Base-by-base conservation (phyloP, 768 basidiomycete genomes). In the Inosperma sp. region DNA sequence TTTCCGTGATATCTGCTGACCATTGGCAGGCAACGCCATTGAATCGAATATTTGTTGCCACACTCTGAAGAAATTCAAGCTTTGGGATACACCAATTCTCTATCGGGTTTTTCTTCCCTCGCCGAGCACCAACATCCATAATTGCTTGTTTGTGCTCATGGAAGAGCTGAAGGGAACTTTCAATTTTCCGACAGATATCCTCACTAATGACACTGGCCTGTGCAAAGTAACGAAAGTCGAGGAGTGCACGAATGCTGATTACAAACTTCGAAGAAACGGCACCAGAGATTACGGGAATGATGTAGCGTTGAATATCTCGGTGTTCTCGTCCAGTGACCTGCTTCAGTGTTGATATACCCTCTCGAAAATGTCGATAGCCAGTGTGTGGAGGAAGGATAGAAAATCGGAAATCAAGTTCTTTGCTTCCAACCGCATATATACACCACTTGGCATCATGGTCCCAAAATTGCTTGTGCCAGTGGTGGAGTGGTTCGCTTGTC, bases 291-390 rank as follows among this genome's bases (percentile, higher is more conserved):
- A 67, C 45, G 4, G 56, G 41, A 37, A 75, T 48, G 7, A 73
- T 52, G 13, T 61, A 66, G 3, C 60, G 41, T 49, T 75, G 64
- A 4, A 76, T 45, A 26, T 76, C 63, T 0, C 62, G 52, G 47
- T 74, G 69, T 23, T 74, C 71, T 5, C 62, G 42, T 1, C 72
- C 71, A 5, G 75, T 73, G 17, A 71, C 67, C 48, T 75, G 73
- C 25, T 73, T 72, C 21, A 75, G 30, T 5, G 59, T 56, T 3
- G 65, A 71, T 23, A 41, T 25, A 7, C 39, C 39, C 39, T 41
- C 22, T 3, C 16, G 14, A 8, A 41, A 41, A 8, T 41, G 71
- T 13, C 64, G 53, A 40, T 64, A 67, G 7, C 70, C 68, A 12
- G 61, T 60, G 30, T 57, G 59, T 7, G 64, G 60, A 16, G 72